These are phyloP conservation scores for Suhomyces ambrosiae DNA, from an alignment of 1,139 yeast genomes.

Conservation along the genomic window DNA sequence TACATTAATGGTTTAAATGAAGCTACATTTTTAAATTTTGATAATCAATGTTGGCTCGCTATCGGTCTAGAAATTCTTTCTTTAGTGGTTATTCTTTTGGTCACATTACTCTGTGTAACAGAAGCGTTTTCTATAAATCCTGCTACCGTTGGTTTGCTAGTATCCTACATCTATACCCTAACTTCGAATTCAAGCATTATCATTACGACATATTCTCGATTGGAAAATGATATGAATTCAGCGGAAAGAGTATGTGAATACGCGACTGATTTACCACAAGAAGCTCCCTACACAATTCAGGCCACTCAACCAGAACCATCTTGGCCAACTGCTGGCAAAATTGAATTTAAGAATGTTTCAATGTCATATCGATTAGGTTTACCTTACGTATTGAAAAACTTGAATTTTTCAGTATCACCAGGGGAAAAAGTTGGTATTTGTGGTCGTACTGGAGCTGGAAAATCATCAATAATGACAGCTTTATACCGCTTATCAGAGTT, in stretches of 20 bases:
- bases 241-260: slow-evolving; percentile 77
- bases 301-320: slow-evolving; percentile 54
- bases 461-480: slow-evolving; percentile 67
- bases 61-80: slow-evolving; percentile 56
- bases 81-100: slow-evolving; percentile 40
- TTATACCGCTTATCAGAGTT: slow-evolving; percentile 65
- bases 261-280: slow-evolving; percentile 51
- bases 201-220: slow-evolving; percentile 59
- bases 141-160: slow-evolving; percentile 69
- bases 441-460: slow-evolving; percentile 84
- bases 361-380: slow-evolving; percentile 75
- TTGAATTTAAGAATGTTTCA: slow-evolving; percentile 57
- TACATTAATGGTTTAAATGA: slow-evolving; percentile 67
- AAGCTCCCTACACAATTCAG: slow-evolving; percentile 39
- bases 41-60: slow-evolving; percentile 79
- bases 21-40: slow-evolving; percentile 64
- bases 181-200: slow-evolving; percentile 50
- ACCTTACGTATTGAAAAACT: slow-evolving; percentile 67
- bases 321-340: slow-evolving; percentile 51
- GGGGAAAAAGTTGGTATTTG: slow-evolving; percentile 72
- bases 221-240: slow-evolving; percentile 81
- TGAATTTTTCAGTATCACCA: slow-evolving; percentile 48
- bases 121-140: slow-evolving; percentile 63
- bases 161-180: slow-evolving; percentile 58
- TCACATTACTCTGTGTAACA: slow-evolving; percentile 62